Base-by-base conservation (phyloP, 2,329 filamentous ascomycete species). In the Aspergillus sp. region DNA sequence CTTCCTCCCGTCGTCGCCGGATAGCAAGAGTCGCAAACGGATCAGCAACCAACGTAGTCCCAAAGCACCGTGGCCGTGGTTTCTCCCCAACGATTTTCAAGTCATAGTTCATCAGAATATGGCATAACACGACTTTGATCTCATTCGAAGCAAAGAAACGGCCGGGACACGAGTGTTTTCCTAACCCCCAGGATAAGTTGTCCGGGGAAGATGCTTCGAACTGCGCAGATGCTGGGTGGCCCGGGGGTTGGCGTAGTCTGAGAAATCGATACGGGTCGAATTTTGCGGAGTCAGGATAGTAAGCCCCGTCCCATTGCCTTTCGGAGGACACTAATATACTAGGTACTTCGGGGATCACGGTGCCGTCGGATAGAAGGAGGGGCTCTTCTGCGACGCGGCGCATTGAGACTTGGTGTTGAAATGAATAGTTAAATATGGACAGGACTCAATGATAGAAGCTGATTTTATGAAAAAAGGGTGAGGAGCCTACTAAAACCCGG, bases 61-160 rank as follows among this genome's bases (percentile, higher is more conserved):
- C 36, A 16, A 39, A n/a, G 16, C 6, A 14, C 36, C 12, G 12
- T 6, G 14, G 4, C 36, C 6, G 12, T n/a, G 36, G 36, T 4
- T 16, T 39, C 36, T n/a, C 6, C 36, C 16, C 49, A 2, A 31
- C 39, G 10, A 54, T 3, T 12, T 18, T 46, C 2, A 54, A 26
- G 10, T 73, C 69, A 55, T 71, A 72, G 11, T 67, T 64, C 12
- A 62, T 55, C 24, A 72, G 58, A 29, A 72, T 45, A 57, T 67
- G 59, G 6, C 61, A 63, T 18, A 71, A 51, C 0, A 65, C 45
- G 46, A 73, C 67, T 58, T 74, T 74, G 52, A 73, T 58, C 52
- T 68, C 64, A 12, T 65, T 62, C 20, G 51, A 57, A 6, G 69
- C 72, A 51, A 73, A 71, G 55, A 67, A 70, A 4, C 72, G 61